Evolutionary conservation across 192 early-diverging fungal species (phyloP), one percentile per base, ranked within the genome.

Genomic region (Gamsiella multidivaricata): DNA sequence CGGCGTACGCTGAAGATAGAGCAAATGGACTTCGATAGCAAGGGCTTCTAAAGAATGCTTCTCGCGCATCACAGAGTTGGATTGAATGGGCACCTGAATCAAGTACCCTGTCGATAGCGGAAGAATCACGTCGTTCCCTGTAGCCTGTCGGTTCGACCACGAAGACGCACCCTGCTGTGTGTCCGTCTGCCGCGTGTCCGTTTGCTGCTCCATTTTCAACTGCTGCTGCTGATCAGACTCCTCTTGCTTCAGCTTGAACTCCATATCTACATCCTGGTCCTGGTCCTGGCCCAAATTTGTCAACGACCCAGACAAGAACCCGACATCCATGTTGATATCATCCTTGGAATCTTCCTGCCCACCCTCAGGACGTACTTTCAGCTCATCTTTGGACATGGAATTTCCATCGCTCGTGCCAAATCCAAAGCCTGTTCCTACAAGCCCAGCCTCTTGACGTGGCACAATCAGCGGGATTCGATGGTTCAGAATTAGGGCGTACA

Each of bases 81-180:
- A 80, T n/a, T 70, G 69, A 39, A 69, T 67, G 17, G 84, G 75
- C 3, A 70, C 67, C 20, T 84, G 85, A 23, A 83, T 70, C 59
- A 87, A 17, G 54, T 87, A 87, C 20, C 83, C 85, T 34, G 68
- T 84, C 14, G 85, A 75, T 32, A 87, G 76, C 5, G 85, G 85
- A 14, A 87, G 34, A 52, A 87, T 83, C 78, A 78, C 61, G 36
- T 78, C 74, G 22, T 53, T 58, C 7, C 46, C 64, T 36, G 37
- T 26, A 20, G 34, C 5, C 4, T 20, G n/a, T n/a, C n/a, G n/a
- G n/a, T n/a, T n/a, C n/a, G n/a, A n/a, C n/a, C n/a, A n/a, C n/a
- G n/a, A n/a, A n/a, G n/a, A n/a, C n/a, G n/a, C n/a, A n/a, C n/a
- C n/a, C n/a, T n/a, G n/a, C n/a, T n/a, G n/a, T n/a, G n/a, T n/a